Evolutionary conservation across 2,329 filamentous ascomycete species (phyloP).

Genomic region (Cladophialophora chaetospira): DNA sequence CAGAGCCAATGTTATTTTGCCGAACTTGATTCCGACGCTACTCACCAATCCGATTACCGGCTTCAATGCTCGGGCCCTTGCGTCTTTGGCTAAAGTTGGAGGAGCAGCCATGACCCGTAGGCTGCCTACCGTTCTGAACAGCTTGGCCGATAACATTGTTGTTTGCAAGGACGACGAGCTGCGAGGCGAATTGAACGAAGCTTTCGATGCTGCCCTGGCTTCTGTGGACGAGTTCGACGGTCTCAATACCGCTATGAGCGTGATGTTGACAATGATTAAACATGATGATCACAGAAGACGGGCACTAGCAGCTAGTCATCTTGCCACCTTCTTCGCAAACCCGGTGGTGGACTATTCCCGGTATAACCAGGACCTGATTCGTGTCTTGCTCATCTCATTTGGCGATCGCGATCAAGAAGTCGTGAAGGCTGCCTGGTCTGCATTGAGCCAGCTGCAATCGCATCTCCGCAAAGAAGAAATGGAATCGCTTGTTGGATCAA

Average conservation of each 20-base stretch:
- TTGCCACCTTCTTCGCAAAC: conserved; percentile 82
- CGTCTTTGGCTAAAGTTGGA: conserved; percentile 89
- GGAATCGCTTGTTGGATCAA: conserved; percentile 86
- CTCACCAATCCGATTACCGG: conserved; percentile 85
- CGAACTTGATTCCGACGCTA: conserved; percentile 91
- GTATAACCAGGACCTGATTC: conserved; percentile 94
- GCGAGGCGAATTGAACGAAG: conserved; percentile 69
- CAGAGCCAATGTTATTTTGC: conserved; percentile 92
- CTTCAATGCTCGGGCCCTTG: conserved; percentile 93
- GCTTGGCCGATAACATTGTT: conserved; percentile 90
- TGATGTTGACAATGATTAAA: conserved; percentile 83
- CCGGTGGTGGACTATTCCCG: conserved; percentile 86
- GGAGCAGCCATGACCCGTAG: conserved; percentile 87
- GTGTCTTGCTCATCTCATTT: conserved; percentile 86
- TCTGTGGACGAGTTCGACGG: conserved; percentile 97
- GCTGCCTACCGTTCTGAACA: conserved; percentile 86
- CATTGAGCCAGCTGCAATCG: conserved; percentile 83
- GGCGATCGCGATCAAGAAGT: conserved; percentile 82
- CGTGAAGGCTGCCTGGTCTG: conserved; percentile 86
- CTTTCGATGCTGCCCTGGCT: conserved; percentile 86
- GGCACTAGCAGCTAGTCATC: conserved; percentile 73
- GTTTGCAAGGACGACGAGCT: conserved; percentile 72
- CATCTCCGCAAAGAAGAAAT: conserved; percentile 95
- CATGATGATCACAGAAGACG: conserved; percentile 88
- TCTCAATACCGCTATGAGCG: conserved; percentile 92